Evolutionary conservation across 208 protist species (phyloP), one percentile per base, ranked within the genome.

Genomic region (Crithidia bombi): DNA sequence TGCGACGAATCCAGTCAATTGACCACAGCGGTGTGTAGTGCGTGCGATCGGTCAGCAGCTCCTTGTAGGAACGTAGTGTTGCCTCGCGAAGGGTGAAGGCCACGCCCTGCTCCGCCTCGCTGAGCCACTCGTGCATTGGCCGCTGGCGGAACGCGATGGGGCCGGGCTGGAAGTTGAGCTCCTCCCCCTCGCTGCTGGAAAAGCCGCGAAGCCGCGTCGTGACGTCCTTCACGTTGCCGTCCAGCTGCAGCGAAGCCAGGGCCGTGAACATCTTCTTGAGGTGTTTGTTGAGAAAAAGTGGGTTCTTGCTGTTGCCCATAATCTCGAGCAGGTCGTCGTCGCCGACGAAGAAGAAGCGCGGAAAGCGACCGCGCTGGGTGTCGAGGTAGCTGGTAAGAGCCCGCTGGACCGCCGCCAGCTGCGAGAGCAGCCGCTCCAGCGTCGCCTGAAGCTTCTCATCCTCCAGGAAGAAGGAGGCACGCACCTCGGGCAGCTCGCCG

Each of bases 281-380:
- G 78, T 99, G 98, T 65, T 99, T 99, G 78, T 97, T 94, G 41
- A 99, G 81, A 72, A 98, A 94, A 51, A 75, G 56, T 5, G 82
- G 83, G 65, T 98, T 96, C 57, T 94, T 98, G 79, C 87, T 95
- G 79, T 99, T 99, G 69, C 98, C 98, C 69, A 99, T 96, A 46
- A 99, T 99, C 78, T 99, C 99, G 4, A 99, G 89, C 62, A 99
- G 82, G 81, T 99, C 99, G 78, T 99, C 98, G 89, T 99, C 99
- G 35, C 98, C 99, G 41, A 99, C 92, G 78, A 99, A 99, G 81
- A 99, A 99, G 89, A 99, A 99, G 63, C 99, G 95, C 1, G 99
- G 97, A 78, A 99, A 99, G 59, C 89, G 80, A 7, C 83, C 59
- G 36, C 99, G 92, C 86, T 99, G 97, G 12, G 83, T 84, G 77